These are phyloP conservation scores for Paralagenidium karlingii DNA, from an alignment of 352 stramenopile genomes.

Conservation along the genomic window DNA sequence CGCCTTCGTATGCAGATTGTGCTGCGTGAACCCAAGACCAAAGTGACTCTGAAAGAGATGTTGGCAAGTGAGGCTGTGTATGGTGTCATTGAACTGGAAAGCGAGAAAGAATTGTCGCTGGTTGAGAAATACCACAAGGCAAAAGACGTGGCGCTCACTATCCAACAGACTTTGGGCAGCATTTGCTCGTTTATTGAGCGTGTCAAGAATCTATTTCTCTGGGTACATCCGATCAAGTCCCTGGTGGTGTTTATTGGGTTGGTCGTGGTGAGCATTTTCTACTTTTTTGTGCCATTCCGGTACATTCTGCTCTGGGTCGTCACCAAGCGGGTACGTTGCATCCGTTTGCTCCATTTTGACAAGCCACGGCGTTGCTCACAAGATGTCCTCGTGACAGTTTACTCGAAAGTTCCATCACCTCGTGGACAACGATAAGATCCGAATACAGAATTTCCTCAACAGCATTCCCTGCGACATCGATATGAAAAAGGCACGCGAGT, in stretches of 20 bases:
- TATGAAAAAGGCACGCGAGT: constrained; percentile 12
- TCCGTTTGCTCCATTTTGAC: no score
- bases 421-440: constrained; percentile 11
- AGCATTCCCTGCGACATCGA: constrained; percentile 20
- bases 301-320: constrained; percentile 14
- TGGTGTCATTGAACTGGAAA: constrained; percentile 18
- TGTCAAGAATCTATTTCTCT: constrained; percentile 22
- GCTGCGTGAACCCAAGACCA: constrained; percentile 8
- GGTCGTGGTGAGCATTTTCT: constrained; percentile 3
- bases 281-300: constrained; percentile 11
- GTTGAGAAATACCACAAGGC: constrained; percentile 30
- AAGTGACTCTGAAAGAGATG: constrained; percentile 14
- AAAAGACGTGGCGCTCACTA: constrained; percentile 21
- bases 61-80: constrained; percentile 21
- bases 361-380: no score
- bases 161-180: constrained; percentile 16
- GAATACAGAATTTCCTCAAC: constrained; percentile 17
- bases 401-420: constrained; percentile 18
- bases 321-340: constrained; percentile 12
- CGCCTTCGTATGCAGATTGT: constrained; percentile 15
- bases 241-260: constrained; percentile 8
- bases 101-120: constrained; percentile 16
- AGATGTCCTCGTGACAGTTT: no score
- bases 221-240: constrained; percentile 25
- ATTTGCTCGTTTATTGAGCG: constrained; percentile 15